A percentile compares a stretch with the other conserved stretches of the same genome.
These are phyloP conservation scores for Chrysanthemum seticuspe DNA, from an alignment of 129 eudicot genomes.

Conservation along the genomic window DNA sequence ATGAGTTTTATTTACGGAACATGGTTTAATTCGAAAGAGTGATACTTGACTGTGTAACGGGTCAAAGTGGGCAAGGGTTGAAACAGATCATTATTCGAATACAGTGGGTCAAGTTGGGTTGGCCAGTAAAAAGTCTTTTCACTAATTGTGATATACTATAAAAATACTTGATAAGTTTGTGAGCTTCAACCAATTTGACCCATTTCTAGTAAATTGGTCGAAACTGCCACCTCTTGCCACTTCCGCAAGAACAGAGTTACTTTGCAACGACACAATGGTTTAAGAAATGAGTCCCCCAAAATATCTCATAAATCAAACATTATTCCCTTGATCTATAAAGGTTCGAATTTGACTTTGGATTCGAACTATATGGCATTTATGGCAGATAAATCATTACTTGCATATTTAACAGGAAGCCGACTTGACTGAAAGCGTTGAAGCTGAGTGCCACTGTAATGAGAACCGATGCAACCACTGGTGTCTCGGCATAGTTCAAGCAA, in stretches of 20 bases:
- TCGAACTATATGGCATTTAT: neutral
- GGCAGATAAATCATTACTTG: conserved; percentile 56
- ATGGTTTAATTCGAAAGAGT: neutral
- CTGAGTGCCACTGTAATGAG: conserved; percentile 83
- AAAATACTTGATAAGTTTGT: too few species aligned
- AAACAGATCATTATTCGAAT: too few species aligned
- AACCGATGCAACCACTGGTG: conserved; percentile 75
- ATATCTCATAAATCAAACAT: neutral
- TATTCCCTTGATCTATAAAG: neutral
- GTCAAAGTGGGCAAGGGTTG: too few species aligned
- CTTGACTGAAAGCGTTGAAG: conserved; percentile 93
- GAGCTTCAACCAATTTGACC: too few species aligned
- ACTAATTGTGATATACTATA: too few species aligned
- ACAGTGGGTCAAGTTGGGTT: too few species aligned
- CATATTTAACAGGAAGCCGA: conserved; percentile 90
- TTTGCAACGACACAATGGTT: neutral
- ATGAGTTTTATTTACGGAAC: neutral
- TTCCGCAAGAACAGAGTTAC: neutral
- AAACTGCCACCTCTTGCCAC: too few species aligned
- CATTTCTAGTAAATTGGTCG: too few species aligned
- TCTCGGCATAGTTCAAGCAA: conserved; percentile 74
- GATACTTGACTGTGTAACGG: too few species aligned
- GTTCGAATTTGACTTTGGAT: neutral
- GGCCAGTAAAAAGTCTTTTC: too few species aligned
- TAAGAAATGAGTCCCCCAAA: neutral